Base-by-base conservation (phyloP, 768 basidiomycete species). In the Rhodotorula diobovata region DNA sequence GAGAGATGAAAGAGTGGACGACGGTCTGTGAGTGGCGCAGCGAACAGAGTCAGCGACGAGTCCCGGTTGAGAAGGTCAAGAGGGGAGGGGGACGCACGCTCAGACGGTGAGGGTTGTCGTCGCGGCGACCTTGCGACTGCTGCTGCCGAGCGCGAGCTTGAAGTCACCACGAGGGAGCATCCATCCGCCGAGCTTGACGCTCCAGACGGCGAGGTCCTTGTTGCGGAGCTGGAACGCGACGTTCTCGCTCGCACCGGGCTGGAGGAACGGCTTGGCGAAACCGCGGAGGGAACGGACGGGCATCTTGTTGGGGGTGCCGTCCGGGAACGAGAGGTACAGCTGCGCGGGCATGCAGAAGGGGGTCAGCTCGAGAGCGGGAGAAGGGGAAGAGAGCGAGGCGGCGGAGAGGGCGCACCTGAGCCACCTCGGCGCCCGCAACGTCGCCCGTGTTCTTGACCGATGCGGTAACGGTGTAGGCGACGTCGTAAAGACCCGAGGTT, bases 221-320 rank as follows among this genome's bases (percentile, higher is more conserved):
- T 71, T 65, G 53, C 70, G 57, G 80, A 82, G 67, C 83, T 77
- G 50, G 76, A 58, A 81, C 51, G 32, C 66, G 61, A 70, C 65
- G 63, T 21, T 60, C 76, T 82, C 81, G 43, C 41, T 67, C 39
- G 67, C 68, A 58, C 69, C 79, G 18, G 67, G 66, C 39, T 61
- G 67, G 61, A 75, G 68, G 64, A 35, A 63, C 14, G 74, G 71
- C 72, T 79, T 79, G 16, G n/a, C 48, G 70, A 79, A 78, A 14
- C 74, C 75, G 64, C 78, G 78, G 57, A 80, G 77, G 21, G 56
- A 63, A 39, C 58, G 61, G 5, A 63, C 34, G 34, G 70, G 70
- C 66, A 71, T 67, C 61, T 67, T 46, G 61, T 58, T 57, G 8
- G 70, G 66, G 8, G 53, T 61, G 20, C 55, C 43, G n/a, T 30